phyloP scores from a whole-genome alignment of 768 basidiomycete species.

The Amanita jacksonii region DNA sequence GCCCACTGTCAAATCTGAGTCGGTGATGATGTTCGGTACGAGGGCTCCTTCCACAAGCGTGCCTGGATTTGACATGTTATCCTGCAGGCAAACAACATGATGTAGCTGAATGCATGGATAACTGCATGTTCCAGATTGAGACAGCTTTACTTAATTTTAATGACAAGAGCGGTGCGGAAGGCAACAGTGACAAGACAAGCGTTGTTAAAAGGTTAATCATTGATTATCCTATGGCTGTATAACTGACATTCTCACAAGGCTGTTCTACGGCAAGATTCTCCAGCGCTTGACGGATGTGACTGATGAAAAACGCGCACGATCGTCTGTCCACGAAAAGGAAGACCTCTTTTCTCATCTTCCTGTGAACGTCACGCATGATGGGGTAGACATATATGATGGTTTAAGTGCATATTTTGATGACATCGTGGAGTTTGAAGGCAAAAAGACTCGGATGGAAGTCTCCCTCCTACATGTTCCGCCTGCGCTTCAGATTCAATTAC shows the following conservation, averaged over 20 bases:
- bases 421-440: conserved; percentile 77
- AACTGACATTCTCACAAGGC: conserved; percentile 17
- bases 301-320: conserved; percentile 29
- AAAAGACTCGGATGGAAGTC: conserved; percentile 82
- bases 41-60: conserved; percentile 1
- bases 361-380: conserved; percentile 84
- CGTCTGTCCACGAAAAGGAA: conserved; percentile 73
- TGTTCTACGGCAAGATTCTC: conserved; percentile 85
- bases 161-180: conserved; percentile 31
- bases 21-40: conserved; percentile 87
- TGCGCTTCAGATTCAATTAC: conserved; percentile 89
- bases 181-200: conserved; percentile 50
- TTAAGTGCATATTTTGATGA: conserved; percentile 88
- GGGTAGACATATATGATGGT: conserved; percentile 90
- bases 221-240: neutral
- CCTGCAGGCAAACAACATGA: conserved; percentile 86
- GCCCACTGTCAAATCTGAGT: conserved; percentile 46
- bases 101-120: conserved; percentile 98
- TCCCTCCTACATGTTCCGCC: conserved; percentile 81
- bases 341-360: conserved; percentile 92
- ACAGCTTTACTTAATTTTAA: conserved; percentile 77
- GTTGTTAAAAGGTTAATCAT: conserved; percentile 67
- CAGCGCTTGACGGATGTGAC: conserved; percentile 35
- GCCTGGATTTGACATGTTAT: conserved; percentile 11
- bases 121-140: conserved; percentile 98